Evolutionary conservation across 2,329 filamentous ascomycete genomes (phyloP).

Genomic region (Xylariaceae sp.): DNA sequence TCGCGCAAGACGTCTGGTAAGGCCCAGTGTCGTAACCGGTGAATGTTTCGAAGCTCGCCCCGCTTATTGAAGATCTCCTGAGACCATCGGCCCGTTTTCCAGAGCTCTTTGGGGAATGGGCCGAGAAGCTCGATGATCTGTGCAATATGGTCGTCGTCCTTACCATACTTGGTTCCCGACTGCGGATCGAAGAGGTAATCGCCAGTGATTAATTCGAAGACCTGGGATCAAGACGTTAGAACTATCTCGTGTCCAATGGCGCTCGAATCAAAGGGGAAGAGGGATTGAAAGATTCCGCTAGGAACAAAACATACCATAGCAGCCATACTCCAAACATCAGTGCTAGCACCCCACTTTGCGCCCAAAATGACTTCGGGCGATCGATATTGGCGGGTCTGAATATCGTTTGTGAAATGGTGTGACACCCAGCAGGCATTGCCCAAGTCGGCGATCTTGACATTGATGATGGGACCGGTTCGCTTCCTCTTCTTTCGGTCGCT

Average conservation of each 20-base stretch:
- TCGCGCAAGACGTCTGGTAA: slow-evolving; percentile 87
- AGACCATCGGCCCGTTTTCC: slow-evolving; percentile 91
- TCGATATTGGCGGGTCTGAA: slow-evolving; percentile 94
- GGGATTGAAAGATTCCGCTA: neutral
- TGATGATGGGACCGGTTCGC: slow-evolving; percentile 64
- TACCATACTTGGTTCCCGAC: slow-evolving; percentile 97
- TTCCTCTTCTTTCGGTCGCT: slow-evolving; percentile 64
- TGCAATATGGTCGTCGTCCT: slow-evolving; percentile 98
- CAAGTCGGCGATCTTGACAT: slow-evolving; percentile 97
- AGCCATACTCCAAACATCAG: slow-evolving; percentile 99
- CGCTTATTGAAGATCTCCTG: slow-evolving; percentile 99
- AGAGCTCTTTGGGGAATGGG: slow-evolving; percentile 87
- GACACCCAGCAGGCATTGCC: slow-evolving; percentile 99
- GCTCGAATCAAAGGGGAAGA: neutral
- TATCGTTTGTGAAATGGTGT: slow-evolving; percentile 99
- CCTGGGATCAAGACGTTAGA: slow-evolving; percentile 46
- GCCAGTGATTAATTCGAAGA: slow-evolving; percentile 95
- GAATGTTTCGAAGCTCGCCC: slow-evolving; percentile 95
- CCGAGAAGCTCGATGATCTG: slow-evolving; percentile 97
- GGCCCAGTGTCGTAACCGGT: slow-evolving; percentile 92
- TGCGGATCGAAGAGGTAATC: slow-evolving; percentile 98
- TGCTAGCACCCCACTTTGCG: slow-evolving; percentile 98
- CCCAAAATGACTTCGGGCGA: slow-evolving; percentile 96
- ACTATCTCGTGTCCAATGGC: slow-evolving; percentile 2
- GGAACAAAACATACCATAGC: slow-evolving; percentile 72